A percentile compares a stretch with the other conserved stretches of the same genome.
These are phyloP conservation scores for Phytophthora sp. DNA, from an alignment of 352 stramenopile species.

Conservation along the genomic window DNA sequence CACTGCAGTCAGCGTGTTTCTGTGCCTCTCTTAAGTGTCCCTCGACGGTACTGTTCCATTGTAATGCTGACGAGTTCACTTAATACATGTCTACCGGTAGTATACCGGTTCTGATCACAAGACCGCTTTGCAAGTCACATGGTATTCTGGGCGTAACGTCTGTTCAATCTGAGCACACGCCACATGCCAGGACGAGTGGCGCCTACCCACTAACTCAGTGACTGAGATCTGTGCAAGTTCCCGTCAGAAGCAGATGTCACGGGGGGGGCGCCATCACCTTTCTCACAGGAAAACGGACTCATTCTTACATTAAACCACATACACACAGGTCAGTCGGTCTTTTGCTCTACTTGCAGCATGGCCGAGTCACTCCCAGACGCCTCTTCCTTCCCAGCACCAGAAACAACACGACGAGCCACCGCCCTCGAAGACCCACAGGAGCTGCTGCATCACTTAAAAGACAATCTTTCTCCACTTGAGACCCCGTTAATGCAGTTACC, in stretches of 20 bases:
- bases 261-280: constrained; percentile 4
- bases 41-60: no score
- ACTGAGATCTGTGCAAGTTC: background rate
- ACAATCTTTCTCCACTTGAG: background rate
- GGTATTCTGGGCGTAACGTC: constrained; percentile 29
- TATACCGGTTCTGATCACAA: constrained; percentile 8
- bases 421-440: constrained; percentile 30
- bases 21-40: no score
- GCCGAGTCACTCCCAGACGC: constrained; percentile 3
- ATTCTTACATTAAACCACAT: constrained; percentile 14
- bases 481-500: constrained; percentile 29
- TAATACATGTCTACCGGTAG: no score
- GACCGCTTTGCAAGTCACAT: constrained; percentile 18
- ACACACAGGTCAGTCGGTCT: constrained; percentile 10
- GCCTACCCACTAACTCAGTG: background rate
- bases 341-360: constrained; percentile 20
- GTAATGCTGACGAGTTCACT: background rate
- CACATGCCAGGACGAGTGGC: constrained; percentile 18
- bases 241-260: constrained; percentile 27
- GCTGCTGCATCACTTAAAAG: constrained; percentile 22
- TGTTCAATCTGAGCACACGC: constrained; percentile 20
- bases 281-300: constrained; percentile 10
- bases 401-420: constrained; percentile 22
- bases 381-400: constrained; percentile 1
- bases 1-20: no score